Conservation (phyloP, 116 monocot genomes). For the Phalaenopsis hybrid region DNA sequence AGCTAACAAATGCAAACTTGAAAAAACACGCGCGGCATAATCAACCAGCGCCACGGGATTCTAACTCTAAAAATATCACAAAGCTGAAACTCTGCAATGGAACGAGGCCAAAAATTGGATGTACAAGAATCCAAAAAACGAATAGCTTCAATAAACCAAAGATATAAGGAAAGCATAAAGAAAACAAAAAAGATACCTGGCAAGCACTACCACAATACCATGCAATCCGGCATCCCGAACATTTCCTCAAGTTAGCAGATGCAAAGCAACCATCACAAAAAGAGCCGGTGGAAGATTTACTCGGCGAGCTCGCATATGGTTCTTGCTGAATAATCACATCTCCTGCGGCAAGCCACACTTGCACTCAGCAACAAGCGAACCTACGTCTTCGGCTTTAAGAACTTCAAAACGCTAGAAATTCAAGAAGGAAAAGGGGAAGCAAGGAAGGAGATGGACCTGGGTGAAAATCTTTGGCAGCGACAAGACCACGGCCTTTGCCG, state of each 20-base stretch:
- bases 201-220: constrained; percentile 67
- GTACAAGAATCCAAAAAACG: neutral
- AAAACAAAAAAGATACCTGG: constrained; percentile 41
- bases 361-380: neutral
- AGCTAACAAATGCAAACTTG: neutral
- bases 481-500: constrained; percentile 64
- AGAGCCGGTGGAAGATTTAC: constrained; percentile 27
- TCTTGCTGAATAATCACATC: constrained; percentile 65
- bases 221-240: constrained; percentile 63
- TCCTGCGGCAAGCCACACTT: constrained; percentile 23
- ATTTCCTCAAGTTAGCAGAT: constrained; percentile 43
- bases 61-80: neutral
- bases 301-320: constrained; percentile 57
- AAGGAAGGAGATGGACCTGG: constrained; percentile 31
- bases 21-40: neutral
- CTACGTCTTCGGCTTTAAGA: neutral
- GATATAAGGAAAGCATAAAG: neutral
- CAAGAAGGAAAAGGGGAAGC: neutral
- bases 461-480: constrained; percentile 47
- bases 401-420: neutral
- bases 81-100: neutral
- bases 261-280: constrained; percentile 65
- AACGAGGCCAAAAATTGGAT: too few species aligned
- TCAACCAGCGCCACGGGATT: neutral
- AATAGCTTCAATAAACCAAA: neutral